These are phyloP conservation scores for Trichoderma sp. DNA, from an alignment of 2,329 filamentous ascomycete genomes.

Conservation along the genomic window DNA sequence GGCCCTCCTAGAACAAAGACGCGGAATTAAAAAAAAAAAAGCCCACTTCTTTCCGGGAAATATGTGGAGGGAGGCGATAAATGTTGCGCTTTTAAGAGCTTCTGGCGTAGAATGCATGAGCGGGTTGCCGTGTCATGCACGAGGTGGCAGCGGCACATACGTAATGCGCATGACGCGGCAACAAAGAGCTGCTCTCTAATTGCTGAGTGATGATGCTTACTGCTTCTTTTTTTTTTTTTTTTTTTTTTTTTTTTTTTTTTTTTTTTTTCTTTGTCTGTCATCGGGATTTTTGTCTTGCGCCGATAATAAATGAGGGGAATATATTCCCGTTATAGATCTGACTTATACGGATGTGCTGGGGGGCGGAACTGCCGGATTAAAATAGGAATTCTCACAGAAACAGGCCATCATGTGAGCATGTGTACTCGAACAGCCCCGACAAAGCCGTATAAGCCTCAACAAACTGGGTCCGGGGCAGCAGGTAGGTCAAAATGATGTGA, in stretches of 20 bases:
- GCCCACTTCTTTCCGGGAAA: neutral
- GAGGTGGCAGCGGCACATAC: constrained; percentile 2
- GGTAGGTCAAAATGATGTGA: neutral
- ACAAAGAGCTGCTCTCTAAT: neutral
- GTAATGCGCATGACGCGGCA: constrained; percentile 16
- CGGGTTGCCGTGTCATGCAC: neutral
- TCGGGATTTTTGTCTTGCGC: neutral
- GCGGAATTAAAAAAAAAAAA: neutral
- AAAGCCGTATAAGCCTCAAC: neutral
- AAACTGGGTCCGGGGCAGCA: neutral
- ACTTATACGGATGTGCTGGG: neutral
- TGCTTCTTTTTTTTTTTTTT: neutral
- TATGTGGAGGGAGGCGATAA: neutral
- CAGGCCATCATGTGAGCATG: neutral
- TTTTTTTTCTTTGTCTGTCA: no score
- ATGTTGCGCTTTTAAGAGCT: neutral
- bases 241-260: neutral
- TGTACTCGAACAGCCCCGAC: neutral
- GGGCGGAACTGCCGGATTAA: constrained; percentile 5
- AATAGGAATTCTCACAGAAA: neutral
- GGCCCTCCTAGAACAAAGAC: neutral
- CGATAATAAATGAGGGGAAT: neutral
- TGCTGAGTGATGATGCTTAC: neutral
- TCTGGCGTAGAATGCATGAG: neutral
- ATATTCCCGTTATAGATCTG: neutral